A percentile compares a stretch with the other conserved stretches of the same genome.
These are phyloP conservation scores for Psilocybe cubensis DNA, from an alignment of 768 basidiomycete species.

Conservation along the genomic window DNA sequence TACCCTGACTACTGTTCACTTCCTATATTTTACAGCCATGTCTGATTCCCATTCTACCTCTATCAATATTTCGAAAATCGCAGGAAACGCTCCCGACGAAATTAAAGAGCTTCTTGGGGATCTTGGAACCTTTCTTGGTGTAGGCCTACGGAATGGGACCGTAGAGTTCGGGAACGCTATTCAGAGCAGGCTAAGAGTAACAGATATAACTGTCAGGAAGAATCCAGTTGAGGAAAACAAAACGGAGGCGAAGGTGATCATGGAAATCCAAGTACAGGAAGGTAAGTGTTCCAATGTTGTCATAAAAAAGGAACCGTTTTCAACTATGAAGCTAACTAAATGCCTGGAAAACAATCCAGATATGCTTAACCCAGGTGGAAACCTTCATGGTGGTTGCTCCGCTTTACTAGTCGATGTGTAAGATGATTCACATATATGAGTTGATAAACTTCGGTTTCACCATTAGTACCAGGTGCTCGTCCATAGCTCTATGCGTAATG, in stretches of 20 bases:
- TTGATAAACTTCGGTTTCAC: not conserved
- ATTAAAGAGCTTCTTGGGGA: not conserved
- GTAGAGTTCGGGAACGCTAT: not conserved
- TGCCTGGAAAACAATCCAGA: slow-evolving; percentile 32
- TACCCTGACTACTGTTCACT: not conserved
- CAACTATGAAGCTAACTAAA: too few species aligned
- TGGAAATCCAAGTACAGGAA: not conserved
- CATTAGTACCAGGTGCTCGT: not conserved
- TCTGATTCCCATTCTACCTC: not conserved
- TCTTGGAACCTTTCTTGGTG: not conserved
- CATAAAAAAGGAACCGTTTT: too few species aligned
- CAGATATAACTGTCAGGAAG: not conserved
- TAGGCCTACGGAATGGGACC: not conserved
- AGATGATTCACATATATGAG: slow-evolving; percentile 17
- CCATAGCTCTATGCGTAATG: not conserved
- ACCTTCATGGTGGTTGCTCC: slow-evolving; percentile 56
- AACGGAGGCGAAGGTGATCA: not conserved
- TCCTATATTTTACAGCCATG: not conserved
- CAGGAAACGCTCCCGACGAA: not conserved
- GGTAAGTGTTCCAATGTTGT: not conserved
- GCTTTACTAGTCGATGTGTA: slow-evolving; percentile 57
- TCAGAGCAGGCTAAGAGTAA: not conserved
- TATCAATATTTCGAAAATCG: not conserved
- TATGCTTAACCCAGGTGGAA: slow-evolving; percentile 51
- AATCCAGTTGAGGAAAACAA: not conserved